Evolutionary conservation across 345 rosid genomes (phyloP), one percentile per base, ranked within the genome.

Genomic region (Ceriops tagal): DNA sequence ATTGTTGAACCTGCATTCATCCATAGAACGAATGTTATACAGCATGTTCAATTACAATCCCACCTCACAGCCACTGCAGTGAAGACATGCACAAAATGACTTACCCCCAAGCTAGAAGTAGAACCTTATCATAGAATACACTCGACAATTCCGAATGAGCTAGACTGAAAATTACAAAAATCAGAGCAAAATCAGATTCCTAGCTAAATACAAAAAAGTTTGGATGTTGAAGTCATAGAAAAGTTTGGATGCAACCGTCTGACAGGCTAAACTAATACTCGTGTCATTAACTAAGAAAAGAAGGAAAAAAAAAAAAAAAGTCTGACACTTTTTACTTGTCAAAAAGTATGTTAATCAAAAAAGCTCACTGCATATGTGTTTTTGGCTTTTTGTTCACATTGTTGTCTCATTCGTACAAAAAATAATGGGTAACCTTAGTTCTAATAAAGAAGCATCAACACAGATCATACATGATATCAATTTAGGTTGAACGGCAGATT

Each of bases 91-190:
- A 43, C 19, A 39, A 27, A 67, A 58, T 35, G 65, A 49, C 79
- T 71, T 84, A 95, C 96, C 96, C 96, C 90, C 89, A 92, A 55
- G 96, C 96, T 51, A 92, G 84, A 55, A 89, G 81, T 52, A 95
- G 91, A 77, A 95, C 96, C 82, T 89, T 95, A 87, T 95, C 99
- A 47, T 95, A 92, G 85, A 95, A 95, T 59, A 95, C 98, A 43
- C 85, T 84, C 6, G 99, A 92, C 75, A 95, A 77, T 82, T 92
- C 99, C 0, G 98, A 90, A 80, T 95, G 99, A 5, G 99, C 98
- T 53, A 95, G 97, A 81, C 99, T 92, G 47, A 75, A 68, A 27
- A 60, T 58, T 67, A 60, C 47, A 49, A 19, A 28, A 21, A 8
- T n/a, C 21, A 19, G 49, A 58, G 30, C 13, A 56, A 61, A 66